These are phyloP conservation scores for Tricholoma bakamatsutake DNA, from an alignment of 768 basidiomycete genomes.

Conservation along the genomic window DNA sequence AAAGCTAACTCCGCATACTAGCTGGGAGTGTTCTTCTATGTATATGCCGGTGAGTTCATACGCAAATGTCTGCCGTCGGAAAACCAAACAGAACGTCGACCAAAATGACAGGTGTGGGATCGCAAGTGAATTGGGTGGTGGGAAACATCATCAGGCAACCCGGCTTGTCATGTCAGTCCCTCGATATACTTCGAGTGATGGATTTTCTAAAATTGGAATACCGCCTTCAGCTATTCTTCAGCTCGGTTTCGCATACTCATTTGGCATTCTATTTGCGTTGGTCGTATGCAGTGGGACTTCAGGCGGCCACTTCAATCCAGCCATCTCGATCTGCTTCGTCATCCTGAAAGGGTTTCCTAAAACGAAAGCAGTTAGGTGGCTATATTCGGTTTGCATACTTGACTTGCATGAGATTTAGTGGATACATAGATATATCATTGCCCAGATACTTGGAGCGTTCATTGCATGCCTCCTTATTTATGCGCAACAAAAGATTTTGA, in stretches of 20 bases:
- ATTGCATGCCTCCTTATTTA: conserved; percentile 58
- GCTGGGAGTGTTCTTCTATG: conserved; percentile 60
- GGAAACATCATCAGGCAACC: conserved; percentile 36
- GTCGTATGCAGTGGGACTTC: conserved; percentile 46
- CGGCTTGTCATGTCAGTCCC: conserved; percentile 44
- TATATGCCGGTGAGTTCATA: conserved; percentile 36
- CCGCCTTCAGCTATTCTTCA: conserved; percentile 41
- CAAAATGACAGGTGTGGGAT: conserved; percentile 40
- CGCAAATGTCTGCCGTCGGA: neutral
- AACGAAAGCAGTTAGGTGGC: conserved; percentile 43
- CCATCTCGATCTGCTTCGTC: conserved; percentile 46
- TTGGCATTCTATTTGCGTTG: conserved; percentile 57
- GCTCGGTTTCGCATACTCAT: conserved; percentile 51
- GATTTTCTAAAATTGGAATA: neutral
- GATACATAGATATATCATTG: conserved; percentile 50
- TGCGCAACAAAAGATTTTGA: conserved; percentile 50
- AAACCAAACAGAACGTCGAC: neutral
- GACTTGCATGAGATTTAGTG: neutral
- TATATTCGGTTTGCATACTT: neutral
- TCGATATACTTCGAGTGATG: neutral
- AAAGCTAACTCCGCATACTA: conserved; percentile 17
- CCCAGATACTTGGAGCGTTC: conserved; percentile 63
- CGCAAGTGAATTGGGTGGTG: conserved; percentile 43
- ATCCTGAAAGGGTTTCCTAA: conserved; percentile 52
- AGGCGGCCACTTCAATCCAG: conserved; percentile 63